Base-by-base conservation (phyloP, 2,329 filamentous ascomycete genomes). In the Pseudovirgaria hyperparasitica region DNA sequence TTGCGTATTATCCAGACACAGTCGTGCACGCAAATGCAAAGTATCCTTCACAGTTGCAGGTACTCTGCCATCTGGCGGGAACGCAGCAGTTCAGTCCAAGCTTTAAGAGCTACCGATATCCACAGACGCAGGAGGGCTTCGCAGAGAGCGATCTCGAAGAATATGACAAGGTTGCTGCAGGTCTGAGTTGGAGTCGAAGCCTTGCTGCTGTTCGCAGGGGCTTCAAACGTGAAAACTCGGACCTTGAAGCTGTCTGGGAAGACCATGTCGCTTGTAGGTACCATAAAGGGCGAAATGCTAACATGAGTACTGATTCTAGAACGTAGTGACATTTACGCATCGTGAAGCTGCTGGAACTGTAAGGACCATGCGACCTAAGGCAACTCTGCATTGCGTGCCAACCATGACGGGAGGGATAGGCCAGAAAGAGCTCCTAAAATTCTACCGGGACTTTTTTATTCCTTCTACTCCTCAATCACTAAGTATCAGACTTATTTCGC, bases 381-480 rank as follows among this genome's bases (percentile, higher is more conserved):
- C 41, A 2, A 50, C 52, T 22, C 38, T 47, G 8, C 53, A 50
- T 25, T 36, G 59, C 26, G 28, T 60, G 8, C 59, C 60, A 1
- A 63, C 58, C 1, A 35, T 60, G 29, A 52, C 58, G 8, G 60
- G 60, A 4, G 58, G 57, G 2, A 48, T 61, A 3, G 58, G 58
- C 4, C 39, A 48, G 18, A 46, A 50, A 29, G 56, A 58, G 15
- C 37, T 64, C 4, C 50, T 51, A 16, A 43, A 50, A 5, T 75
- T 74, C 46, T 74, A 74, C 38, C 52, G 60, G 3, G 59, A 71
- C 16, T 64, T 64, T 33, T 73, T 73, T 46, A 56, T 70, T 5
- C 59, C 61, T 1, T 54, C 55, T 18, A 57, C 67, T 19, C 70
- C 70, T 4, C 60, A 63, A 0, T 64, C 63, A 10, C 59, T 71